Base-by-base conservation (phyloP, 805 yeast genomes). In the Wickerhamomyces bisporus region DNA sequence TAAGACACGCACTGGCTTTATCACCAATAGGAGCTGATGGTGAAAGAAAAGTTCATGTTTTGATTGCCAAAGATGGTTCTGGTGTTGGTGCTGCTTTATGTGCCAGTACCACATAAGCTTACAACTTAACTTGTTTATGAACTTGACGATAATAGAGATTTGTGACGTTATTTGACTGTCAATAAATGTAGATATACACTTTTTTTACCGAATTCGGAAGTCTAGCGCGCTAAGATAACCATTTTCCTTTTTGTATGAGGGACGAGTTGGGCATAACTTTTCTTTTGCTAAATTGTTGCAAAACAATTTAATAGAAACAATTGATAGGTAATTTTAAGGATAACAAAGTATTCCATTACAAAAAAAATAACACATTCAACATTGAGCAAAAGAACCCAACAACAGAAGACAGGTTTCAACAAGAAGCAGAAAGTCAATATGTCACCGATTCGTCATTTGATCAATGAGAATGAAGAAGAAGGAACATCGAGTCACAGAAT, bases 81-180 rank as follows among this genome's bases (percentile, higher is more conserved):
- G 96, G 96, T 43, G 96, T 89, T 31, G 98, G 98, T 48, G 98
- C 97, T 32, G 98, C 98, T 2, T 68, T 91, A 44, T 86, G 96
- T 66, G 97, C 57, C 14, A 37, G 42, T 25, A 43, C 42, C 16
- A 30, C 28, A 21, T 4, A 31, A 14, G 12, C n/a, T n/a, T n/a
- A n/a, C n/a, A n/a, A n/a, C n/a, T n/a, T n/a, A n/a, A n/a, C n/a
- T n/a, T n/a, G n/a, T n/a, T n/a, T n/a, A n/a, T n/a, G n/a, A n/a
- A n/a, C n/a, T n/a, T n/a, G n/a, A n/a, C n/a, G n/a, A n/a, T n/a
- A n/a, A n/a, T n/a, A n/a, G n/a, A 32, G 24, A 32, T 25, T 12
- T 12, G 27, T 7, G 13, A 25, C 27, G 27, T 8, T 25, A n/a
- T n/a, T n/a, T n/a, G n/a, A n/a, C n/a, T n/a, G n/a, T n/a, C n/a